Percentiles rank a stretch among this genome's conserved stretches.
Evolutionary conservation across 352 stramenopile species (phyloP).

Genomic region (Globisporangium middletonii): DNA sequence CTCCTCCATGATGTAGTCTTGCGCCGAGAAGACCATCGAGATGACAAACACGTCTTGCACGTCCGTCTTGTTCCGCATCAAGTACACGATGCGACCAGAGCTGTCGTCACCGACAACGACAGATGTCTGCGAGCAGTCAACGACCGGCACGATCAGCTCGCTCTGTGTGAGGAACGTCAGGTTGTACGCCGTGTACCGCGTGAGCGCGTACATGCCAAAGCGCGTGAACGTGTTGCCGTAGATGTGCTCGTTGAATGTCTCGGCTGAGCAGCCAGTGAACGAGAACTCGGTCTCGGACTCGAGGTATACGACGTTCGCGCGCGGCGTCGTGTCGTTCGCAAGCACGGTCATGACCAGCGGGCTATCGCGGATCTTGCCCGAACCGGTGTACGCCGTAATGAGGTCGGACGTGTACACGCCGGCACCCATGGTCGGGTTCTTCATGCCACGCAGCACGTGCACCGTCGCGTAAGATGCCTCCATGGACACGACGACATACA

Average conservation of each 20-base stretch:
- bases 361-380: too few relatives aligned
- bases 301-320: too few relatives aligned
- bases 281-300: too few relatives aligned
- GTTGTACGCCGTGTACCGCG: constrained; percentile 16
- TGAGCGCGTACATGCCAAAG: constrained; percentile 16
- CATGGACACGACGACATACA: too few relatives aligned
- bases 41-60: constrained; percentile 17
- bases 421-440: too few relatives aligned
- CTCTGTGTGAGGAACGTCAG: constrained; percentile 9
- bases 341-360: too few relatives aligned
- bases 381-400: too few relatives aligned
- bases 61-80: constrained; percentile 12
- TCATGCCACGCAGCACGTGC: too few relatives aligned
- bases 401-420: too few relatives aligned
- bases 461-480: too few relatives aligned
- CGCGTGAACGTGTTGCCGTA: constrained; percentile 31
- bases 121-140: constrained; percentile 9
- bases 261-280: constrained; percentile 7
- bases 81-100: constrained; percentile 17
- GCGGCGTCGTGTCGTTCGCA: too few relatives aligned
- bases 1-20: constrained; percentile 1
- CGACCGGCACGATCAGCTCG: constrained; percentile 7
- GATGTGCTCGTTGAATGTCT: constrained; percentile 10
- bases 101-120: not conserved
- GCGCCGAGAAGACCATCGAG: constrained; percentile 4